Conservation (phyloP, 2,329 filamentous ascomycete species). For the Tolypocladium paradoxum region DNA sequence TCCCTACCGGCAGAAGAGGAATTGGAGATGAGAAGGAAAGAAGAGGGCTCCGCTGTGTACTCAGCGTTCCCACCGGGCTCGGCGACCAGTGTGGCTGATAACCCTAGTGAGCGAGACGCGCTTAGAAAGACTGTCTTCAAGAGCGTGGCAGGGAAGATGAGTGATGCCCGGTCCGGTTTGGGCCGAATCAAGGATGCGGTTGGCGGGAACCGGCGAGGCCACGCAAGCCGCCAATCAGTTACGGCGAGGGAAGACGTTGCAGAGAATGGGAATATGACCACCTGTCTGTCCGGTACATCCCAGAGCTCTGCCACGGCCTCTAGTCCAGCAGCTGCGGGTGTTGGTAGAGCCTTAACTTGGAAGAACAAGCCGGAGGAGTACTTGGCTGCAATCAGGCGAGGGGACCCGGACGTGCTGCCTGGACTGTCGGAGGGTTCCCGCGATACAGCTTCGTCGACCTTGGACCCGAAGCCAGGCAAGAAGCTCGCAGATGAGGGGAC, state of each 20-base stretch:
- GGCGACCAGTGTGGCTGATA: constrained; percentile 34
- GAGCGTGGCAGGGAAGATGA: constrained; percentile 67
- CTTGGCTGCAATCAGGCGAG: constrained; percentile 28
- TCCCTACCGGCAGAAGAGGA: constrained; percentile 43
- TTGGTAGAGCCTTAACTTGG: constrained; percentile 49
- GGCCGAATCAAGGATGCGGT: constrained; percentile 81
- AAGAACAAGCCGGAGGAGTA: constrained; percentile 55
- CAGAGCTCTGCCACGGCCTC: constrained; percentile 15
- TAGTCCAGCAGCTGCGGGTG: constrained; percentile 29
- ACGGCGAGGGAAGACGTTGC: constrained; percentile 39
- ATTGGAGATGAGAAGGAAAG: constrained; percentile 29
- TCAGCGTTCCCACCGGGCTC: constrained; percentile 33
- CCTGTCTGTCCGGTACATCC: constrained; percentile 5
- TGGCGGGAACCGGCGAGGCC: constrained; percentile 46
- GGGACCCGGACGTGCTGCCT: constrained; percentile 16
- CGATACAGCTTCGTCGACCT: constrained; percentile 16
- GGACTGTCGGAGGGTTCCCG: constrained; percentile 13
- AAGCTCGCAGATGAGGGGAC: constrained; percentile 12
- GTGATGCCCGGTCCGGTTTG: constrained; percentile 71
- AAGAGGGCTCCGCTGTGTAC: constrained; percentile 33
- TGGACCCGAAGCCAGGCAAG: constrained; percentile 11
- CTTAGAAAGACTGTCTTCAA: constrained; percentile 61
- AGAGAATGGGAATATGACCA: constrained; percentile 16
- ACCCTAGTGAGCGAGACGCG: constrained; percentile 42
- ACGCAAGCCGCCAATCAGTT: constrained; percentile 39